Percentiles rank a stretch among this genome's conserved stretches.
These are phyloP conservation scores for Boletus rubescentipes DNA, from an alignment of 768 basidiomycete species.

Conservation along the genomic window DNA sequence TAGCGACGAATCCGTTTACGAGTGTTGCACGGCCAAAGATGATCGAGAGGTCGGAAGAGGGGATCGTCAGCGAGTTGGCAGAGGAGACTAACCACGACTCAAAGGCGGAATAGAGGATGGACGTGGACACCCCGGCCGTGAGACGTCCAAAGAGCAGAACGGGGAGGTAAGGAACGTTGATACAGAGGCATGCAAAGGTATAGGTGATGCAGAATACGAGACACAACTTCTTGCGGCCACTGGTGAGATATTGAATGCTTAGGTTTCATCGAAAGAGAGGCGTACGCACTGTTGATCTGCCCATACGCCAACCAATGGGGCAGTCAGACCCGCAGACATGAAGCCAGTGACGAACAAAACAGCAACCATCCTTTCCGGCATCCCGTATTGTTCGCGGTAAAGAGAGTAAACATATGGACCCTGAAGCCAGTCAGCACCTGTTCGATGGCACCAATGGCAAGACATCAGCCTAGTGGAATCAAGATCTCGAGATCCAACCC, in stretches of 20 bases:
- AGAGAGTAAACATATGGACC: constrained; percentile 79
- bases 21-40: constrained; percentile 76
- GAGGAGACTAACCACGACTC: constrained; percentile 78
- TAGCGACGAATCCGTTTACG: constrained; percentile 71
- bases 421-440: constrained; percentile 78
- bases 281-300: constrained; percentile 60
- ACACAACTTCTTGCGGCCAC: constrained; percentile 67
- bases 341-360: constrained; percentile 79
- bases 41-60: constrained; percentile 56
- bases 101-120: constrained; percentile 73
- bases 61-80: constrained; percentile 48
- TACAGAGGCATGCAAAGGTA: constrained; percentile 55
- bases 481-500: constrained; percentile 16
- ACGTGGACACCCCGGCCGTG: constrained; percentile 69
- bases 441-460: not conserved
- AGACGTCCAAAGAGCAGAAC: constrained; percentile 63
- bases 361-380: constrained; percentile 64
- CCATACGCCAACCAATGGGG: constrained; percentile 74
- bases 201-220: constrained; percentile 73
- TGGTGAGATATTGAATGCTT: constrained; percentile 29
- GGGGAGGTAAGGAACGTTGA: constrained; percentile 55
- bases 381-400: constrained; percentile 65
- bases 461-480: not conserved
- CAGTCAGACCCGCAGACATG: constrained; percentile 63
- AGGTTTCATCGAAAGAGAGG: not conserved